phyloP scores from a whole-genome alignment of 2,329 filamentous ascomycete genomes.

The Aspergillus transmontanensis region DNA sequence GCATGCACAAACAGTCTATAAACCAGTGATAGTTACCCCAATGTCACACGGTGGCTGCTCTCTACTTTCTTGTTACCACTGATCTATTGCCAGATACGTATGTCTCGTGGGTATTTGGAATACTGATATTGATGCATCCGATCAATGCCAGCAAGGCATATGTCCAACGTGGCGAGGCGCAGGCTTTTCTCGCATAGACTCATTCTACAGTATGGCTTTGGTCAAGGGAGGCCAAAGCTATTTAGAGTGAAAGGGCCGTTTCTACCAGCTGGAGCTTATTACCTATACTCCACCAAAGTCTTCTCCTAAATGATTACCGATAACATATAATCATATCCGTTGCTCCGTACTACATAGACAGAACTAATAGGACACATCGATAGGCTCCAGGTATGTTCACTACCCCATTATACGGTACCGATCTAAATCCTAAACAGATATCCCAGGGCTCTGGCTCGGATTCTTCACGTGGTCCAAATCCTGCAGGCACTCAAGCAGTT shows the following conservation, averaged over 20 bases:
- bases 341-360: too few relatives aligned
- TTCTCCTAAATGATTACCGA: too few relatives aligned
- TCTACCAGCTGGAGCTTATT: too few relatives aligned
- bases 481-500: constrained; percentile 19
- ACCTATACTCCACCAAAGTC: too few relatives aligned
- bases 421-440: background rate
- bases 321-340: too few relatives aligned
- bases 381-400: too few relatives aligned
- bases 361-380: too few relatives aligned
- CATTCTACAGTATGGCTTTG: background rate
- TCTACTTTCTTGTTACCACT: background rate
- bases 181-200: too few relatives aligned
- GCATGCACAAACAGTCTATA: background rate
- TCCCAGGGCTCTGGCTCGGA: constrained; percentile 13
- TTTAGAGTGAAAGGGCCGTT: too few relatives aligned
- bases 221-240: too few relatives aligned
- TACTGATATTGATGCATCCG: background rate
- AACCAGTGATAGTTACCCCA: background rate
- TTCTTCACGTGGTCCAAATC: constrained; percentile 23
- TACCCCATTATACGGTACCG: too few relatives aligned
- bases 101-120: background rate
- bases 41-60: background rate
- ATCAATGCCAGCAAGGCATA: background rate
- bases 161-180: too few relatives aligned
- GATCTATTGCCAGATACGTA: background rate